A percentile compares a stretch with the other conserved stretches of the same genome.
Conservation (phyloP, 2,329 filamentous ascomycete genomes). For the Ascochyta pisi region DNA sequence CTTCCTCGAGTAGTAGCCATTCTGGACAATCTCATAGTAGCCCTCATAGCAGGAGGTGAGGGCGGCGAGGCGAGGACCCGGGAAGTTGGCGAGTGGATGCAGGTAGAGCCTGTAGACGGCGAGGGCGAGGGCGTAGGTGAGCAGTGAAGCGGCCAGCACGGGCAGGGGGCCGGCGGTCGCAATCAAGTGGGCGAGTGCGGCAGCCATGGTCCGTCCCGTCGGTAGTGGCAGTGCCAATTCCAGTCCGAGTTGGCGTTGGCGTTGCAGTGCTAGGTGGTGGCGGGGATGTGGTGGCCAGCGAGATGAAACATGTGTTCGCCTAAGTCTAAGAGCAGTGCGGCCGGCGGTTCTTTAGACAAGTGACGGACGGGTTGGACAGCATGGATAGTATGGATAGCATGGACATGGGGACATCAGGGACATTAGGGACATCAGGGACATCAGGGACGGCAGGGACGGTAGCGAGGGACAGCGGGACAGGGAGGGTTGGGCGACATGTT, state of each 20-base stretch:
- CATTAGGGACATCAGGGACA: too few relatives aligned
- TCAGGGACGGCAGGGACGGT: too few relatives aligned
- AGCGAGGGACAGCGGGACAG: background rate
- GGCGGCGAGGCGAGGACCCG: constrained; percentile 50
- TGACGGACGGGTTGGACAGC: background rate
- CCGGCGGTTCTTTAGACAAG: constrained; percentile 1
- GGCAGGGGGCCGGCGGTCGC: constrained; percentile 16
- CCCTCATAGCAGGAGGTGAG: constrained; percentile 45
- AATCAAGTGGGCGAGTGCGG: constrained; percentile 6
- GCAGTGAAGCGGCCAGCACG: constrained; percentile 17
- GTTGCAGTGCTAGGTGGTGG: background rate
- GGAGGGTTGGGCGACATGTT: background rate
- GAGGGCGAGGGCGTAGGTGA: constrained; percentile 29
- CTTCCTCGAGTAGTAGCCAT: constrained; percentile 41
- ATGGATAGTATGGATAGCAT: background rate
- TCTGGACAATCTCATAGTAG: constrained; percentile 43
- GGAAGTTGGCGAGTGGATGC: constrained; percentile 55
- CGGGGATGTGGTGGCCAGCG: constrained; percentile 10
- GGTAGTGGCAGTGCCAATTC: background rate
- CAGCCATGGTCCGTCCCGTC: constrained; percentile 9
- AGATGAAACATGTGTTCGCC: constrained; percentile 13
- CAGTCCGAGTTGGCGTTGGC: too few relatives aligned
- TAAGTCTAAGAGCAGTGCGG: background rate
- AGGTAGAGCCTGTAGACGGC: constrained; percentile 51
- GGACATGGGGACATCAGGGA: background rate